Conservation (phyloP, 352 stramenopile species). For the Hyaloperonospora brassicae region DNA sequence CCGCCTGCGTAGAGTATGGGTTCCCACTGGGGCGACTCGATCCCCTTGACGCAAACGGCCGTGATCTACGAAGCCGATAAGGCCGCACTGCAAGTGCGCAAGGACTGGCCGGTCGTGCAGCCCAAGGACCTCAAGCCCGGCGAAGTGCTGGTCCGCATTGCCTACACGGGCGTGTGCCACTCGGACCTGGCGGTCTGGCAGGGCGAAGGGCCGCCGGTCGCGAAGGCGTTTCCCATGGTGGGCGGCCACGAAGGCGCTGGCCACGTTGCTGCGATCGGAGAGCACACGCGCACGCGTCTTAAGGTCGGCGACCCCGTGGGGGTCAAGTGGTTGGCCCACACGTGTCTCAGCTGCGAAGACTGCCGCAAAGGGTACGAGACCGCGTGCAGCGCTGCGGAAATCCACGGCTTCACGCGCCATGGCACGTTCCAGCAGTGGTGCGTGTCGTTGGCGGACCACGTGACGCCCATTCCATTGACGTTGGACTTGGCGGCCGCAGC, state of each 20-base stretch:
- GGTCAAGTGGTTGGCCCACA: constrained; percentile 39
- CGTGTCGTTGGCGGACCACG: constrained; percentile 58
- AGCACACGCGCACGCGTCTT: constrained; percentile 30
- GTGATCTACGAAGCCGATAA: constrained; percentile 38
- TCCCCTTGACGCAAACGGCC: constrained; percentile 41
- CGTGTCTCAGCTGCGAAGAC: constrained; percentile 39
- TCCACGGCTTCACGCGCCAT: constrained; percentile 27
- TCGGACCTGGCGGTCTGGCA: constrained; percentile 41
- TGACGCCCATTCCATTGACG: constrained; percentile 55
- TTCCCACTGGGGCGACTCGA: not conserved
- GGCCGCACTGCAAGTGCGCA: constrained; percentile 31
- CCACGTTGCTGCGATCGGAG: constrained; percentile 42
- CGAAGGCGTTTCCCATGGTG: constrained; percentile 32
- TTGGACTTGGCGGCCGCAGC: constrained; percentile 38
- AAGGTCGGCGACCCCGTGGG: constrained; percentile 40
- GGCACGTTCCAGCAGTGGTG: constrained; percentile 49
- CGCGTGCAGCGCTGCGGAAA: constrained; percentile 19
- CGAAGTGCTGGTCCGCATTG: constrained; percentile 42
- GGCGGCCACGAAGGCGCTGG: constrained; percentile 49
- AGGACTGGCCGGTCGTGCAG: constrained; percentile 39
- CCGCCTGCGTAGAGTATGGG: no score
- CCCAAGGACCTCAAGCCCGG: constrained; percentile 33
- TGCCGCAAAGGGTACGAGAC: constrained; percentile 39
- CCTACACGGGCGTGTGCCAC: constrained; percentile 42
- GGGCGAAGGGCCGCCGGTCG: constrained; percentile 24